Conservation (phyloP, 2,329 filamentous ascomycete genomes). For the Neopestalotiopsis sp. region DNA sequence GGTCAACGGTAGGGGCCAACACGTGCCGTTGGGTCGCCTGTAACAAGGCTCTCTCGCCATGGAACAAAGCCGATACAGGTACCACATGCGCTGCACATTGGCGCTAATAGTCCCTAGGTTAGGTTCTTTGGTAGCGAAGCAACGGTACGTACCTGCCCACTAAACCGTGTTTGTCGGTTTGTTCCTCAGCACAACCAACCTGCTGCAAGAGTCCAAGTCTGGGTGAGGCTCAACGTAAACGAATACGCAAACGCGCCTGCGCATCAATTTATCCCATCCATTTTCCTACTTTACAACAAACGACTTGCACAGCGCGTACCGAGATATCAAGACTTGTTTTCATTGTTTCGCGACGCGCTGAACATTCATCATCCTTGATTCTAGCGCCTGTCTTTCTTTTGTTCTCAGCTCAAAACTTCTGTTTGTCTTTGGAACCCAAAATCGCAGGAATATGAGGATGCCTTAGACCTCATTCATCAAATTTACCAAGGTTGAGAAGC, state of each 20-base stretch:
- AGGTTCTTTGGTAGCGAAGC: too few species aligned
- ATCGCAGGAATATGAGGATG: background rate
- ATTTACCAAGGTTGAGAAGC: background rate
- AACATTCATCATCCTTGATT: background rate
- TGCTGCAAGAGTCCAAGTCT: background rate
- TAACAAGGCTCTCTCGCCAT: too few species aligned
- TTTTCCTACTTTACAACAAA: background rate
- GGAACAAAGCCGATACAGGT: background rate
- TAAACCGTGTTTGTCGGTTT: background rate
- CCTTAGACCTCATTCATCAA: background rate
- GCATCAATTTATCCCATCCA: background rate
- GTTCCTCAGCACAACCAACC: background rate
- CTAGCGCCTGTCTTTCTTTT: background rate
- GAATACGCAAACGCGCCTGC: constrained; percentile 10
- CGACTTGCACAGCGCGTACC: background rate
- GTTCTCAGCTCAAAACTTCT: background rate
- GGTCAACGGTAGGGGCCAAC: background rate
- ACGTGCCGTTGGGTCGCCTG: background rate
- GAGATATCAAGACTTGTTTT: background rate
- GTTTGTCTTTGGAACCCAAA: background rate
- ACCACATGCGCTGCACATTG: background rate
- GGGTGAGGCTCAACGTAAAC: constrained; percentile 16
- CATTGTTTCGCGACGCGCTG: background rate
- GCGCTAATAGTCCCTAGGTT: too few species aligned
- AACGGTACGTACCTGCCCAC: background rate